Percentiles rank a stretch among this genome's conserved stretches.
phyloP scores from a whole-genome alignment of 2,329 filamentous ascomycete species.

The Chaetomium globosum region DNA sequence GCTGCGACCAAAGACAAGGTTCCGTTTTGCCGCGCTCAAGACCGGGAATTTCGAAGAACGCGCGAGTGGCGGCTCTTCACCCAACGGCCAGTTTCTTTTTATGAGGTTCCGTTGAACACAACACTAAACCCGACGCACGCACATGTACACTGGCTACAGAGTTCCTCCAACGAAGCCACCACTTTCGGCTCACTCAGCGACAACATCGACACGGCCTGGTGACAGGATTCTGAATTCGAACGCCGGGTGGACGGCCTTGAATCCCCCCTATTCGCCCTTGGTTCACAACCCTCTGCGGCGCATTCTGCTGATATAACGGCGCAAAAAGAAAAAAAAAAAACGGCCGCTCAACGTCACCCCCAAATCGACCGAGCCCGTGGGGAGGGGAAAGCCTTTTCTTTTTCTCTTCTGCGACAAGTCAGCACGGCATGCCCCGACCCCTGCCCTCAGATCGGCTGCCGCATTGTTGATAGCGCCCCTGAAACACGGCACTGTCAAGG shows the following conservation, averaged over 20 bases:
- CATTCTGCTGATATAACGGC: neutral
- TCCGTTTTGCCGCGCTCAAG: slow-evolving; percentile 11
- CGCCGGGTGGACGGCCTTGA: neutral
- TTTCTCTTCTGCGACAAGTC: slow-evolving; percentile 26
- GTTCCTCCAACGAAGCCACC: neutral
- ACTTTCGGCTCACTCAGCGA: neutral
- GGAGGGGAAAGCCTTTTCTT: slow-evolving; percentile 4
- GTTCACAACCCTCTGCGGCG: neutral
- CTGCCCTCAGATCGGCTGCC: slow-evolving; percentile 32
- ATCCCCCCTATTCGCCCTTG: neutral
- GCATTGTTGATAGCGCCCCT: slow-evolving; percentile 44
- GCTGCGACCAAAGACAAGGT: slow-evolving; percentile 5
- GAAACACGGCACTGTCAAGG: slow-evolving; percentile 39
- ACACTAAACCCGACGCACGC: too few relatives aligned
- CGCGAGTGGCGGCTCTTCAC: neutral
- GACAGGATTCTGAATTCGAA: neutral
- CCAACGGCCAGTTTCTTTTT: neutral
- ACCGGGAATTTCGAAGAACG: neutral
- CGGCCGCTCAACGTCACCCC: neutral
- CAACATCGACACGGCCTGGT: neutral
- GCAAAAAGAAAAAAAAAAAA: slow-evolving; percentile 12
- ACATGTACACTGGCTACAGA: neutral
- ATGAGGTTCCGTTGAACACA: neutral
- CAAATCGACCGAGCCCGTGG: neutral
- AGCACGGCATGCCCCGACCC: slow-evolving; percentile 35